Evolutionary conservation across 164 flowering plant species (phyloP), one percentile per base, ranked within the genome.

Genomic region (Saururus chinensis): DNA sequence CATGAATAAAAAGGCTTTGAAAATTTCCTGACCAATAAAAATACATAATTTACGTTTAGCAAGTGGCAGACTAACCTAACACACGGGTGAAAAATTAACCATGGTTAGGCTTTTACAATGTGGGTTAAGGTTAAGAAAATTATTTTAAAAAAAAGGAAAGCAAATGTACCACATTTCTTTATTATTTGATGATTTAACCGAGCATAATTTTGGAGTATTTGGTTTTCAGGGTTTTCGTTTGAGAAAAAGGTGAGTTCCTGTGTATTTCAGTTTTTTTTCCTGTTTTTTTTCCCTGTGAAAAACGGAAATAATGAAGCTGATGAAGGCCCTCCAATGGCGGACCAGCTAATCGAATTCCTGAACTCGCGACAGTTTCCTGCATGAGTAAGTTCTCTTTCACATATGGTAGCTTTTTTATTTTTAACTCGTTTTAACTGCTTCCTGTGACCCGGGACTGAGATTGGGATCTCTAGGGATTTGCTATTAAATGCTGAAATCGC

Each of bases 321-420:
- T 60, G 70, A 55, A 76, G 76, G 76, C 66, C 67, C 51, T 68
- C 62, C 63, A 69, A 76, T 76, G 80, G 80, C 68, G 67, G 68
- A 70, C 67, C 65, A 61, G 66, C 30, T 68, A 70, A 71, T 70
- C 78, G 69, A 76, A 70, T 62, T 65, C 66, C 59, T 57, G 64
- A 14, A 45, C 51, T 30, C 8, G 30, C 56, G 9, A 23, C 22
- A 35, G 26, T 19, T 60, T 16, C 25, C 70, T 65, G 49, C 49
- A 45, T 42, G 48, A 75, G 77, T 79, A 71, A 66, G 53, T 62
- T 56, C 53, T 53, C 57, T 1, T 53, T 23, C 59, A 40, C 30
- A 55, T 66, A n/a, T 21, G 52, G 7, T 52, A 7, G 17, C 19
- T 54, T 65, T 67, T 64, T 42, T 8, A 30, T 20, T 53, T 22